These are phyloP conservation scores for Pleurotus tuber-regium DNA, from an alignment of 768 basidiomycete species.

Conservation along the genomic window DNA sequence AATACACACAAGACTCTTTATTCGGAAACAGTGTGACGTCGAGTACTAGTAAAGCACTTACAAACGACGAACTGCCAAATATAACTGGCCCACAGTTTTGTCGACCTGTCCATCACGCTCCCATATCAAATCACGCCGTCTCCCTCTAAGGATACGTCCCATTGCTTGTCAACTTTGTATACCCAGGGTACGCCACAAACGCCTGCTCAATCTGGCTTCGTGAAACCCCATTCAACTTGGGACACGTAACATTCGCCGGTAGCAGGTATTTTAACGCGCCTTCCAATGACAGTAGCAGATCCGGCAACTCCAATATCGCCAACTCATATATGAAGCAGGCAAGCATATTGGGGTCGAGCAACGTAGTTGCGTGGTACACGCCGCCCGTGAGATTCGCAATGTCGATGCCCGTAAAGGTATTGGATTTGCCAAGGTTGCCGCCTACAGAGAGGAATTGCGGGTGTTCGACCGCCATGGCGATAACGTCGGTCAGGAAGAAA, in stretches of 20 bases:
- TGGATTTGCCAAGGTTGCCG: conserved; percentile 4
- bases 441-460: conserved; percentile 10
- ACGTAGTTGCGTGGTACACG: not conserved
- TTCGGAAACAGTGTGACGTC: too few relatives aligned
- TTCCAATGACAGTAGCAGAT: not conserved
- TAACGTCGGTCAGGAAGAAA: not conserved
- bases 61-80: too few relatives aligned
- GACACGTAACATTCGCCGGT: not conserved
- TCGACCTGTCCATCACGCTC: too few relatives aligned
- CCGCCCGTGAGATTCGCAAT: conserved; percentile 8
- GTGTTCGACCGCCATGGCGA: not conserved
- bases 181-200: too few relatives aligned
- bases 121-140: too few relatives aligned
- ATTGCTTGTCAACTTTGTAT: too few relatives aligned
- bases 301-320: not conserved
- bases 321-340: not conserved
- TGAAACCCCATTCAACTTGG: too few relatives aligned
- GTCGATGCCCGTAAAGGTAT: conserved; percentile 5
- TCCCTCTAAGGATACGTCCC: too few relatives aligned
- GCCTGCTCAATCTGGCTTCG: too few relatives aligned
- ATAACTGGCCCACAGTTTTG: too few relatives aligned
- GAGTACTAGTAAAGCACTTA: too few relatives aligned
- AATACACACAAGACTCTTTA: too few relatives aligned
- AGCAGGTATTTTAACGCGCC: not conserved
- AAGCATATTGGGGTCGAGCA: not conserved